Base-by-base conservation (phyloP, 257 asterid species). In the Salvia splendens region DNA sequence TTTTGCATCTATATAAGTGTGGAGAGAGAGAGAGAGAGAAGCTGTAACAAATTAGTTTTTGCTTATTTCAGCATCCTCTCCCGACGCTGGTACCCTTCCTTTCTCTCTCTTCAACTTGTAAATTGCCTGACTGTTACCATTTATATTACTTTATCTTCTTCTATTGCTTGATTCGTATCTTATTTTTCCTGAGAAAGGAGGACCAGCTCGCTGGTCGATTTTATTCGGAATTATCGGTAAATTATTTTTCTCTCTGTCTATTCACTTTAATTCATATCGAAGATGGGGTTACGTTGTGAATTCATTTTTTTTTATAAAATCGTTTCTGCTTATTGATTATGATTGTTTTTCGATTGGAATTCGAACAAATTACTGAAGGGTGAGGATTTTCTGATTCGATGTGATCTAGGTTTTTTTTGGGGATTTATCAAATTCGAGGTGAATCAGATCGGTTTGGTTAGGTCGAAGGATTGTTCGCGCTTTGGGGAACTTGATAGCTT, bases 321-420 rank as follows among this genome's bases (percentile, higher is more conserved):
- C 24, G 38, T 66, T 62, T 50, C 12, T 67, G 69, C 36, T 56
- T 33, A n/a, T 64, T 6, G 45, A 32, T 2, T 65, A 16, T 56
- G 24, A 24, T 47, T 72, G 12, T 68, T 3, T 63, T 6, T 65
- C 8, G 54, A 59, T 67, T 63, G 65, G 72, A 67, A 28, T 64
- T 70, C 42, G 62, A 45, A 24, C 54, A 1, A 54, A 59, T 72
- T 65, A 11, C 16, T 24, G 62, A 45, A 57, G 62, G 70, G 45
- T 48, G 63, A 6, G 61, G 68, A 9, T 63, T 67, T 32, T 15
- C 46, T 41, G 74, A 50, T 67, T 70, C 65, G 67, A 75, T 75
- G 78, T 78, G 83, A 75, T 78, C 79, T 81, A 78, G 86, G 86
- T 81, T 74, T 6, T 30, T 69, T 43, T 33, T 65, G 72, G 74